These are phyloP conservation scores for Dictyostelium intermedium DNA, from an alignment of 78 protist species.

Conservation along the genomic window DNA sequence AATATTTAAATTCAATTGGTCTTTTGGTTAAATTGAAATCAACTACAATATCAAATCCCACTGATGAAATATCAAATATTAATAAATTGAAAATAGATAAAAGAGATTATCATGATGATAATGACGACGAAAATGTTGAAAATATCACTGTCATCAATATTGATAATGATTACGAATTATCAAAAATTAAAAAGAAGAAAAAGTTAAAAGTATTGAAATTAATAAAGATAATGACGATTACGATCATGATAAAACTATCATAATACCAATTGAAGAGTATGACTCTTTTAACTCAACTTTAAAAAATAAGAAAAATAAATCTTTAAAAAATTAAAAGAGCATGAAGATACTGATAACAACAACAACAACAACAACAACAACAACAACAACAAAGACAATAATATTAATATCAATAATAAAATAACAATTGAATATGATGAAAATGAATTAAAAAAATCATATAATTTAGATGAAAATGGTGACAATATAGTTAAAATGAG, in stretches of 20 bases:
- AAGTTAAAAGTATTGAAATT: background rate
- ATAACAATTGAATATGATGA: background rate
- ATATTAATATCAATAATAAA: background rate
- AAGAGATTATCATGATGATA: background rate
- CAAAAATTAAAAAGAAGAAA: background rate
- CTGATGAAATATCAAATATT: background rate
- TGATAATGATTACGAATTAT: background rate
- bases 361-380: background rate
- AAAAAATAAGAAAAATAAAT: background rate
- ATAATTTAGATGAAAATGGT: constrained; percentile 40
- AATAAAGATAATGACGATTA: background rate
- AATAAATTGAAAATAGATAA: background rate
- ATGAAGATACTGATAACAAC: too few relatives aligned
- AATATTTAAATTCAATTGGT: constrained; percentile 11
- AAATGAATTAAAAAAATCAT: background rate
- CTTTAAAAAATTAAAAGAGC: background rate
- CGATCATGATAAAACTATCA: background rate
- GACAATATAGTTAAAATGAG: constrained; percentile 16
- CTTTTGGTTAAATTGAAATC: background rate
- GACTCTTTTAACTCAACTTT: background rate
- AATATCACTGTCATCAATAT: background rate
- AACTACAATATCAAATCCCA: background rate
- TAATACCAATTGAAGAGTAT: background rate
- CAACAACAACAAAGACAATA: background rate
- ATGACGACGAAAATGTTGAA: background rate